Conservation (phyloP, 768 basidiomycete genomes). For the Cystobasidium ongulense region DNA sequence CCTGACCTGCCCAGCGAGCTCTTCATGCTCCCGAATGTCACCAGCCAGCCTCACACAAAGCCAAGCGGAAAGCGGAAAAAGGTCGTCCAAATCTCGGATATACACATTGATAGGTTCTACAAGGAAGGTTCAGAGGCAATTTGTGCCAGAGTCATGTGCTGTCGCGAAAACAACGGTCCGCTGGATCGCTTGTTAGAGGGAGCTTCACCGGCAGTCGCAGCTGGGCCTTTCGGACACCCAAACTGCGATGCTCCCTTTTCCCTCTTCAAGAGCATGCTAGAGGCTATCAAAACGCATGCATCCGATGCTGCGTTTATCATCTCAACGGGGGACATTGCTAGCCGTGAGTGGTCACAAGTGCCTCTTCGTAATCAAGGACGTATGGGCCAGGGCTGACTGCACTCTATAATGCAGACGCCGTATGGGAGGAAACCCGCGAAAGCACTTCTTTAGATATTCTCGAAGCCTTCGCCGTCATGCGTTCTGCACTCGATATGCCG, state of each 20-base stretch:
- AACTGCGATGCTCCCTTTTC: conserved; percentile 54
- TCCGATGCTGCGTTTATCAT: conserved; percentile 49
- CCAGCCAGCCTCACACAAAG: conserved; percentile 19
- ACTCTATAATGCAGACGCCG: conserved; percentile 22
- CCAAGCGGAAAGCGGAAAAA: conserved; percentile 48
- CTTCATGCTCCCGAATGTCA: conserved; percentile 47
- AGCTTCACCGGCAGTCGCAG: conserved; percentile 49
- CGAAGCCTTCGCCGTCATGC: conserved; percentile 44
- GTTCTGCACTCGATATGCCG: conserved; percentile 26
- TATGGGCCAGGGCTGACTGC: not conserved
- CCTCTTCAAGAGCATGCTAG: conserved; percentile 53
- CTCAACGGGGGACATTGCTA: conserved; percentile 61
- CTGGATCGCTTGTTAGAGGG: conserved; percentile 30
- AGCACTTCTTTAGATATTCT: conserved; percentile 13
- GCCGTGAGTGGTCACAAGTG: conserved; percentile 46
- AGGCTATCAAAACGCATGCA: conserved; percentile 45
- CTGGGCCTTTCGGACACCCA: conserved; percentile 48
- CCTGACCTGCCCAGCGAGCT: conserved; percentile 43
- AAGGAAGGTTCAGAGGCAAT: conserved; percentile 52
- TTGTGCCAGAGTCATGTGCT: conserved; percentile 61
- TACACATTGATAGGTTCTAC: conserved; percentile 57
- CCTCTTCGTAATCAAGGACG: conserved; percentile 29
- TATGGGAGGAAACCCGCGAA: conserved; percentile 28
- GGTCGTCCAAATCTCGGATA: conserved; percentile 59
- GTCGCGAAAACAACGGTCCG: conserved; percentile 49